Evolutionary conservation across 768 basidiomycete species (phyloP), one percentile per base, ranked within the genome.

Genomic region (Hirschioporus abietinus): DNA sequence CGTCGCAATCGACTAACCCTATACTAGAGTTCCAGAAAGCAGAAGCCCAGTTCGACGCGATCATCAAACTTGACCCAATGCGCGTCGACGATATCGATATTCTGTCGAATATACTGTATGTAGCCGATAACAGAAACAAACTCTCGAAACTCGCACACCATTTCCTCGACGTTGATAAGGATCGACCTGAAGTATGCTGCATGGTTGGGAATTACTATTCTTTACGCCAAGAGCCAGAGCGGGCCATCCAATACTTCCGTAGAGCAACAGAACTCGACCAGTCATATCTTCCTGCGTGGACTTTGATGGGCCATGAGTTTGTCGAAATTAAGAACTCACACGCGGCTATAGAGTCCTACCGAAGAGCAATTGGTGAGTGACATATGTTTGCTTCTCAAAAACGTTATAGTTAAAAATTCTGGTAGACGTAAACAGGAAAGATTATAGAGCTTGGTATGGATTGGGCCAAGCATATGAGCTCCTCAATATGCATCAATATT

Each of bases 261-360:
- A 86, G 96, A 67, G 95, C 96, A 8, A 92, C 95, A n/a, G 90
- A 96, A 73, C 86, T 99, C 61, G 96, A 99, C 76, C 86, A 92
- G 65, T 95, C 92, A 1, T 99, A 95, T 77, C 83, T 99, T 60
- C 92, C 95, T 7, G 97, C 97, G 6, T 99, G 97, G 97, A 99
- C 96, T 4, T 79, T 99, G 69, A 95, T 99, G 94, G 97, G 97
- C 0, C 97, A 99, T 73, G 97, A 99, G 77, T 98, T 92, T 72
- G 92, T 99, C 59, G 97, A 99, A 78, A 89, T 97, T 89, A 99
- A 99, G 79, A 99, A 99, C 76, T 95, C 95, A 5, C 96, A 99
- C 81, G 97, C 97, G 1, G 96, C 97, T 18, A 97, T 99, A 65
- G 97, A 99, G 78, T 93, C 95, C 10, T 99, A 99, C 77, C 87